Conservation (phyloP, 2,329 filamentous ascomycete genomes). For the Pestalotiopsis sp. region DNA sequence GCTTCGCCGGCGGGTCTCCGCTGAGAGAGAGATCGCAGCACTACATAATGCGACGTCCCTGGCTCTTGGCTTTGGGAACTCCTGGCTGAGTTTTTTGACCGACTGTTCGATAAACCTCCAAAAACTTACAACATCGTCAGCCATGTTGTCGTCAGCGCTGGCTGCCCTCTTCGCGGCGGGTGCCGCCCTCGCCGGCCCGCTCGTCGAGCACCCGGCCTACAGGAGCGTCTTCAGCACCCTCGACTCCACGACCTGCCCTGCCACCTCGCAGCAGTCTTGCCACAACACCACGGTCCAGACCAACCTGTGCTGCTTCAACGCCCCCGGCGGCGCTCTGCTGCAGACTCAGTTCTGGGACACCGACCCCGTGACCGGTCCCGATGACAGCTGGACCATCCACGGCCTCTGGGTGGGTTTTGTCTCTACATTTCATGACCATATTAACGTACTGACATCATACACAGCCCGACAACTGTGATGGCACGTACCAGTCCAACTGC, state of each 20-base stretch:
- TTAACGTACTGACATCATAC: conserved; percentile 39
- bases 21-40: neutral
- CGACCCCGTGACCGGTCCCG: conserved; percentile 12
- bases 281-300: conserved; percentile 13
- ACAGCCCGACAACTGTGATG: conserved; percentile 71
- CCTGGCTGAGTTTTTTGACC: neutral
- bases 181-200: neutral
- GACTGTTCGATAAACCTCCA: neutral
- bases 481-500: conserved; percentile 69
- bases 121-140: neutral
- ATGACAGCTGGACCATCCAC: conserved; percentile 15
- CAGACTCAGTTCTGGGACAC: conserved; percentile 66
- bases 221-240: neutral
- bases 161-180: neutral
- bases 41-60: neutral
- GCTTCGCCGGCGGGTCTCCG: too few relatives aligned
- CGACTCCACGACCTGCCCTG: conserved; percentile 1
- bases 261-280: conserved; percentile 10
- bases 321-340: conserved; percentile 71
- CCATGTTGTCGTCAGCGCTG: conserved; percentile 3
- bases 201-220: conserved; percentile 3
- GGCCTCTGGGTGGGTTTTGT: conserved; percentile 11
- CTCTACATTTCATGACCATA: conserved; percentile 65
- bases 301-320: conserved; percentile 75
- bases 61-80: neutral